Conservation (phyloP, 2,329 filamentous ascomycete genomes). For the Fusarium pininemorale region DNA sequence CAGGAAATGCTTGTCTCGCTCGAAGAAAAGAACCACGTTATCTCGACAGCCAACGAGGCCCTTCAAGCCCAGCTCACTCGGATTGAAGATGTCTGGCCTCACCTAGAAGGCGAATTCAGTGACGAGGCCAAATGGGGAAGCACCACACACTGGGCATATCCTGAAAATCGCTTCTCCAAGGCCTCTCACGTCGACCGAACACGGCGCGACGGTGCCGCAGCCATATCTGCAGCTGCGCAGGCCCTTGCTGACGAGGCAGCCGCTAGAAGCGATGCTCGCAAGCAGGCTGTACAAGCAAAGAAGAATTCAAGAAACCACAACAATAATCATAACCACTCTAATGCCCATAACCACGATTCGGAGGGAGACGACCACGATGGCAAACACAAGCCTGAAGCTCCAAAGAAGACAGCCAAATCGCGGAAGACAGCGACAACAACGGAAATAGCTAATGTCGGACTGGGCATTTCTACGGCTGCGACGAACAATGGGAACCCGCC, state of each 20-base stretch:
- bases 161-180: slow-evolving; percentile 76
- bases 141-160: slow-evolving; percentile 93
- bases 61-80: slow-evolving; percentile 85
- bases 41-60: slow-evolving; percentile 90
- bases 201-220: slow-evolving; percentile 79
- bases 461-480: slow-evolving; percentile 70
- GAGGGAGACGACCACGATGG: slow-evolving; percentile 78
- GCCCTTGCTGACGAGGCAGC: slow-evolving; percentile 85
- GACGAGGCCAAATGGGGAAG: slow-evolving; percentile 95
- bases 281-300: slow-evolving; percentile 81
- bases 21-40: slow-evolving; percentile 97
- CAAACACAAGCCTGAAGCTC: slow-evolving; percentile 56
- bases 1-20: slow-evolving; percentile 88
- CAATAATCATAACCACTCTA: slow-evolving; percentile 28
- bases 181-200: slow-evolving; percentile 76
- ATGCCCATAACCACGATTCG: slow-evolving; percentile 63
- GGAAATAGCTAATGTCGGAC: slow-evolving; percentile 64
- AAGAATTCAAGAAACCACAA: slow-evolving; percentile 73
- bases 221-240: slow-evolving; percentile 79
- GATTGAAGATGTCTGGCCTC: slow-evolving; percentile 86
- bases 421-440: slow-evolving; percentile 62
- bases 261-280: slow-evolving; percentile 82
- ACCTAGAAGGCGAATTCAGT: slow-evolving; percentile 88
- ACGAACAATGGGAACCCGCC: slow-evolving; percentile 65
- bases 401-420: slow-evolving; percentile 74